phyloP scores from a whole-genome alignment of 1,284 basidiomycete genomes.

The Boletus smithii region DNA sequence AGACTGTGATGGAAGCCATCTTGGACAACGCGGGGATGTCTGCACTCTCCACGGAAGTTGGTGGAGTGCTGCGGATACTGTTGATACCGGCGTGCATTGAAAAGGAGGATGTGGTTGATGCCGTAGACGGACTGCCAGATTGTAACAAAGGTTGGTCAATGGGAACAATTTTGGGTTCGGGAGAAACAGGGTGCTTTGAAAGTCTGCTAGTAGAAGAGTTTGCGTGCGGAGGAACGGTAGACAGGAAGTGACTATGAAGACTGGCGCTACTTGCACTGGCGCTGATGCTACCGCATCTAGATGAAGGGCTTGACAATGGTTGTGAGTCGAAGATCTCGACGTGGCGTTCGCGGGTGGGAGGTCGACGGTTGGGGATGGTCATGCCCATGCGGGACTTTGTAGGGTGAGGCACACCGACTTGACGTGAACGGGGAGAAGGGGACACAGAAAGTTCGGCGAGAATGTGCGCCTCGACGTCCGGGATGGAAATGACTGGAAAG shows the following conservation, averaged over 20 bases:
- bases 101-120: constrained; percentile 51
- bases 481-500: constrained; percentile 67
- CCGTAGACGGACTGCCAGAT: constrained; percentile 27
- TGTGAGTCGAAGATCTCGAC: constrained; percentile 79
- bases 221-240: constrained; percentile 9
- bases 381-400: constrained; percentile 55
- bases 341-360: constrained; percentile 48
- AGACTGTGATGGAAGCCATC: constrained; percentile 38
- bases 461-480: constrained; percentile 70
- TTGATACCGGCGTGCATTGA: constrained; percentile 37
- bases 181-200: constrained; percentile 3
- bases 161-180: constrained; percentile 20
- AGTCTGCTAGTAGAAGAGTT: constrained; percentile 1
- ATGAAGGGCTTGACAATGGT: constrained; percentile 58
- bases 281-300: constrained; percentile 43
- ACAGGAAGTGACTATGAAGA: constrained; percentile 21
- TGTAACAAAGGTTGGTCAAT: constrained; percentile 28
- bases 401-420: constrained; percentile 63
- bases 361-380: constrained; percentile 51
- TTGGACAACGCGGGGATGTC: constrained; percentile 44
- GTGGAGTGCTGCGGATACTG: constrained; percentile 52
- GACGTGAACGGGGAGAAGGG: constrained; percentile 64
- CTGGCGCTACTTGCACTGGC: constrained; percentile 38
- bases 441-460: constrained; percentile 60
- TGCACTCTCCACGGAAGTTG: constrained; percentile 48